Base-by-base conservation (phyloP, 306 rosid species). In the Luffa aegyptiaca region DNA sequence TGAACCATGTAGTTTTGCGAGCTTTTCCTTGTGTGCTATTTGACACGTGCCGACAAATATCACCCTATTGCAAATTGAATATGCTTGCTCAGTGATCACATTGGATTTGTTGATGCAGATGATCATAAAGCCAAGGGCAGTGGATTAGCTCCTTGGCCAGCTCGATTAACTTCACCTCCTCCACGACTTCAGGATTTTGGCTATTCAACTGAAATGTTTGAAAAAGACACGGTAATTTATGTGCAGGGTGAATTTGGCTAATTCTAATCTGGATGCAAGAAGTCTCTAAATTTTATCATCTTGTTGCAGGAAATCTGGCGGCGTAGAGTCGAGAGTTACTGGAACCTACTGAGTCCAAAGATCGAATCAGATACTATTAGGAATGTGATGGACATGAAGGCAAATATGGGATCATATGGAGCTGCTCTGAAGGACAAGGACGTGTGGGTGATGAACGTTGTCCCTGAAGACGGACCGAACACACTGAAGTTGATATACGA, bases 401-500 rank as follows among this genome's bases (percentile, higher is more conserved):
- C 99, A 77, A 71, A 82, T 82, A 85, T 95, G 97, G 97, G 96
- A 36, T 93, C 98, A 53, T 93, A 91, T 86, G 99, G 86, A 53
- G 97, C 99, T 89, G 96, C 98, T 80, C 86, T 95, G 57, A 91
- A 80, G 82, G 91, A 77, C 80, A 95, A 93, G 85, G 82, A 89
- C 77, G 98, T 93, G 69, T 95, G 99, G 99, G 99, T 91, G 87
- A 93, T 95, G 99, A 95, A 93, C 68, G 98, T 90, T 72, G 96
- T 93, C 17, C 90, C 96, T 14, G 88, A 89, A 75, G 97, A 93
- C 69, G 97, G 98, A 84, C 92, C 86, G 12, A 93, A 93, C 85
- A 91, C 97, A 20, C 94, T 93, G 4, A 95, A 95, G 92, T 79
- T 95, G 82, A 80, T 95, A 73, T 91, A 91, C 65, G 99, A 95